Evolutionary conservation across 2,329 filamentous ascomycete species (phyloP), one percentile per base, ranked within the genome.

Genomic region (Drechslerella dactyloides): DNA sequence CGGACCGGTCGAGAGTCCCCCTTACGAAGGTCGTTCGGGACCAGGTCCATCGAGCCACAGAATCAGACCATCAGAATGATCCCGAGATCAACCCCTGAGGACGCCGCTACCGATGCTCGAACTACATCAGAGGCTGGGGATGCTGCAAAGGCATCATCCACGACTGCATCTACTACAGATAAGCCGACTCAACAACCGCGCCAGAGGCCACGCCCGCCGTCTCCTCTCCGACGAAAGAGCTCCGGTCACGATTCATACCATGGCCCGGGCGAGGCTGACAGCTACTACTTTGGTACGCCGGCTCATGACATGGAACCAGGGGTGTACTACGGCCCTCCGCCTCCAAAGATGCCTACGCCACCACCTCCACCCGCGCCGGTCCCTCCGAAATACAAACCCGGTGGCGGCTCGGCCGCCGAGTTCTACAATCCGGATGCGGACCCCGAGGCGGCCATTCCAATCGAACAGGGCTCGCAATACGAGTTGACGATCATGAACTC

Each of bases 271-370:
- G 52, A 62, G 23, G 65, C 65, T 3, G 65, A 69, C 19, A 15
- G 11, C 33, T 69, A 69, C 53, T 69, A 44, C 19, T 63, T 64
- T 52, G 59, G 61, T 17, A 64, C 55, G 2, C 61, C 68, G 10
- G 33, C 30, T 42, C 37, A 21, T 19, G 68, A 72, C 30, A 50
- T 59, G 30, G 68, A 72, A 37, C 59, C 59, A 8, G 68, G 68
- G 19, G 54, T 65, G 24, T 72, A 72, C n/a, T 72, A 72, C 44
- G 68, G 68, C n/a, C 68, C 68, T 11, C 68, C 68, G 17, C 66
- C 66, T 7, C 48, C 54, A 17, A 72, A 65, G 55, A 64, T 72
- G 68, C 68, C 68, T 2, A 72, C 68, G 5, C 68, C 68, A 21
- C 68, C 68, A n/a, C 68, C 68, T 6, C 59, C 68, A 23, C 68